These are phyloP conservation scores for Microbotryum violaceum DNA, from an alignment of 1,284 basidiomycete genomes.

Conservation along the genomic window DNA sequence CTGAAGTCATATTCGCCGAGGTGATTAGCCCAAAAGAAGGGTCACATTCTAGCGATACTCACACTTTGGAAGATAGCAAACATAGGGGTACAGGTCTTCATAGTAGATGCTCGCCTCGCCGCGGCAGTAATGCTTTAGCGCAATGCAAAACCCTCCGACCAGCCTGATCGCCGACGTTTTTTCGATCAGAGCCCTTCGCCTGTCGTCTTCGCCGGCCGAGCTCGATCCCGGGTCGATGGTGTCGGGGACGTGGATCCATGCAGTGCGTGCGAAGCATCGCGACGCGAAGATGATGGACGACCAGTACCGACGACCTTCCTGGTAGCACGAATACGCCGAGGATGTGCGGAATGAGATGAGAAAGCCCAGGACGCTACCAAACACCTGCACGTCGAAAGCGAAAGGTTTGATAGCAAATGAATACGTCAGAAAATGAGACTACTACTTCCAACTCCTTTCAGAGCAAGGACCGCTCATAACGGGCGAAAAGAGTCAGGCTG, in stretches of 20 bases:
- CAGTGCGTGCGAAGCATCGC: slow-evolving; percentile 48
- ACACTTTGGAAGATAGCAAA: slow-evolving; percentile 18
- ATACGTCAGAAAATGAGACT: too few species aligned
- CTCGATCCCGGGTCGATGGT: slow-evolving; percentile 8
- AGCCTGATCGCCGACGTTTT: slow-evolving; percentile 25
- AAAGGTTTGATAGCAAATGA: background rate
- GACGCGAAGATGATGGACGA: slow-evolving; percentile 57
- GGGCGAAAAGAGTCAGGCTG: background rate
- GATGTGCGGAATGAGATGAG: slow-evolving; percentile 60
- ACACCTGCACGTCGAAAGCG: slow-evolving; percentile 38
- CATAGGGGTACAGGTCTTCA: slow-evolving; percentile 26
- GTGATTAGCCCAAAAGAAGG: too few species aligned
- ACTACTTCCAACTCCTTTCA: background rate
- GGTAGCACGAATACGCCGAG: slow-evolving; percentile 67
- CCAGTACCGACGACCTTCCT: slow-evolving; percentile 63
- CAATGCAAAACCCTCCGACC: slow-evolving; percentile 11
- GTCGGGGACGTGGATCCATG: slow-evolving; percentile 43
- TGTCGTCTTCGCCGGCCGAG: background rate
- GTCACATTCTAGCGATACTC: too few species aligned
- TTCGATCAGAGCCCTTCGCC: slow-evolving; percentile 2
- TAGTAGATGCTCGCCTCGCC: slow-evolving; percentile 25
- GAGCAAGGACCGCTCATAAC: background rate
- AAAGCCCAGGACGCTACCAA: slow-evolving; percentile 60
- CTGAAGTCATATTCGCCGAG: too few species aligned
- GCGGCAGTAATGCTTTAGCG: slow-evolving; percentile 40